A percentile compares a stretch with the other conserved stretches of the same genome.
Evolutionary conservation across 2,329 filamentous ascomycete species (phyloP).

Genomic region (Phyllosticta citriasiana): DNA sequence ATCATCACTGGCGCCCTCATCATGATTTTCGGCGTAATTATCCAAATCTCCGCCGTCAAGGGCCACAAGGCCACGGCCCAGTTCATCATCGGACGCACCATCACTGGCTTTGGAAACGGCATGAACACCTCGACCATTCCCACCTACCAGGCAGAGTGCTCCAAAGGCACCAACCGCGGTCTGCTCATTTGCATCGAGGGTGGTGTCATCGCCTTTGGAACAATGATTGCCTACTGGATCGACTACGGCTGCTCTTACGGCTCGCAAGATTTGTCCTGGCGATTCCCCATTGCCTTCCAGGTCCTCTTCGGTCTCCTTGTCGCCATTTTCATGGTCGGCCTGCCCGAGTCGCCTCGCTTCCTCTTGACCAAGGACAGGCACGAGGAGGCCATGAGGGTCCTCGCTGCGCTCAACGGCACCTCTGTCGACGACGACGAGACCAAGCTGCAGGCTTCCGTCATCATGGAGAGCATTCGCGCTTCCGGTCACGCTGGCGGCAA

Average conservation of each 20-base stretch:
- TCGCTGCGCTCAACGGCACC: conserved; percentile 40
- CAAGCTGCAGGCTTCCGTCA: conserved; percentile 51
- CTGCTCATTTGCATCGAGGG: conserved; percentile 51
- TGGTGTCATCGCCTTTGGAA: conserved; percentile 42
- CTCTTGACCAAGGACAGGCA: conserved; percentile 44
- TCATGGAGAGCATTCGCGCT: conserved; percentile 47
- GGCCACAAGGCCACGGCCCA: conserved; percentile 33
- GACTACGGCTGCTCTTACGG: conserved; percentile 27
- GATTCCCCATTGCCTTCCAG: conserved; percentile 46
- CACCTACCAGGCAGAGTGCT: conserved; percentile 45
- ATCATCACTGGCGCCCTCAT: conserved; percentile 33
- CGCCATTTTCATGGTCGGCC: conserved; percentile 29
- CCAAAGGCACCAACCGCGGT: conserved; percentile 47
- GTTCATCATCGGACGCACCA: conserved; percentile 42
- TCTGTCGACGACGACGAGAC: conserved; percentile 47
- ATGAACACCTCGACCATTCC: conserved; percentile 48
- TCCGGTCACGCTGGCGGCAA: conserved; percentile 31
- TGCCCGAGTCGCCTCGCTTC: conserved; percentile 54
- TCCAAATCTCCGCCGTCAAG: conserved; percentile 28
- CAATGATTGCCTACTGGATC: conserved; percentile 42
- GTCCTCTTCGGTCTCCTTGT: conserved; percentile 39
- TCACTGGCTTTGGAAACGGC: conserved; percentile 46
- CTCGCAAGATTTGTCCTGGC: conserved; percentile 30
- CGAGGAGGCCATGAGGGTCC: conserved; percentile 38
- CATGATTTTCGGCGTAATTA: conserved; percentile 35